phyloP scores from a whole-genome alignment of 345 rosid species.

The Eutrema japonicum region DNA sequence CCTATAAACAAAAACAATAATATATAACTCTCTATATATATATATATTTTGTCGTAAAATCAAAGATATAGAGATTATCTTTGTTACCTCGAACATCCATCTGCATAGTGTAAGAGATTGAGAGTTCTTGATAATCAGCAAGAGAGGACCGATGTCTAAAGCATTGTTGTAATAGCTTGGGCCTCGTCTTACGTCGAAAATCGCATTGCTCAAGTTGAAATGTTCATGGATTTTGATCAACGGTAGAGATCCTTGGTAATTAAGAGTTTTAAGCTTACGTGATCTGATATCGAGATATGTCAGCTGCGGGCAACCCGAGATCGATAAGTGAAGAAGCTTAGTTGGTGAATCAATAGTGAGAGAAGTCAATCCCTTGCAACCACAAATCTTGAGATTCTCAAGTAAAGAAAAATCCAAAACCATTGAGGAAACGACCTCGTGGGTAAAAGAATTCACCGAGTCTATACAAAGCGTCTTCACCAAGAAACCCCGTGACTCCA shows the following conservation, averaged over 20 bases:
- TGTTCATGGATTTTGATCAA: slow-evolving; percentile 54
- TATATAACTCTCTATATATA: not conserved
- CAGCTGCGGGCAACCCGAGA: slow-evolving; percentile 51
- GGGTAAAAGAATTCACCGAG: slow-evolving; percentile 51
- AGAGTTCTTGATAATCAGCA: slow-evolving; percentile 61
- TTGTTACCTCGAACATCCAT: slow-evolving; percentile 66
- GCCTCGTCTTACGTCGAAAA: slow-evolving; percentile 59
- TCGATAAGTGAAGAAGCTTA: slow-evolving; percentile 55
- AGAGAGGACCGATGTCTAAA: slow-evolving; percentile 46
- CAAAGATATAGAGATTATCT: not conserved
- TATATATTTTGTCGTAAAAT: not conserved
- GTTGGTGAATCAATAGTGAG: slow-evolving; percentile 51
- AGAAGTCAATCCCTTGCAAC: slow-evolving; percentile 49
- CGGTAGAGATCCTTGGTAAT: slow-evolving; percentile 52
- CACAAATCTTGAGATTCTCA: slow-evolving; percentile 55
- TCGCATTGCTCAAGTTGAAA: slow-evolving; percentile 55
- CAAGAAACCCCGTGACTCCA: slow-evolving; percentile 42
- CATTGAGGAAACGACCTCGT: slow-evolving; percentile 55
- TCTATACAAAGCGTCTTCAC: slow-evolving; percentile 57
- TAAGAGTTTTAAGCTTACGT: slow-evolving; percentile 50
- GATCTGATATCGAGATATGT: slow-evolving; percentile 49
- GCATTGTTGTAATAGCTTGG: slow-evolving; percentile 32
- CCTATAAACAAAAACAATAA: slow-evolving; percentile 44
- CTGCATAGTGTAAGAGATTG: slow-evolving; percentile 56
- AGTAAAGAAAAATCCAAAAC: slow-evolving; percentile 50